Conservation (phyloP, 805 yeast species). For the Lachancea mirantina region DNA sequence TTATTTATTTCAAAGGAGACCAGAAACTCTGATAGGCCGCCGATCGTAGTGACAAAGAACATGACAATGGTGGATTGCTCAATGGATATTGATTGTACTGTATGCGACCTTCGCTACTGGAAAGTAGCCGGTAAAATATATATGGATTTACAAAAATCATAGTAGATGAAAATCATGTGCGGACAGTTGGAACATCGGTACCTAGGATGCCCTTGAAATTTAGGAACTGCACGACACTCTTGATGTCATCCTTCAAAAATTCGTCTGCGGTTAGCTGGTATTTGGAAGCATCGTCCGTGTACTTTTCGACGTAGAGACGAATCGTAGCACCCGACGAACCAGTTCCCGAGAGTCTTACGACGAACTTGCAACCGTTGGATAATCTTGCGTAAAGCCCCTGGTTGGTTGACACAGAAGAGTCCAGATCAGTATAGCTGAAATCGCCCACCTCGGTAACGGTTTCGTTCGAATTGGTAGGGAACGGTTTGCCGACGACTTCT, state of each 20-base stretch:
- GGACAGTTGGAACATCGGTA: constrained; percentile 82
- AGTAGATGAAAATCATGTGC: constrained; percentile 57
- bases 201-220: constrained; percentile 69
- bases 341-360: constrained; percentile 90
- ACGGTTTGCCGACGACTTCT: constrained; percentile 44
- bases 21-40: too few species aligned
- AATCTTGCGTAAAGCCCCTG: constrained; percentile 87
- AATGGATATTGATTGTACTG: too few species aligned
- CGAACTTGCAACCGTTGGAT: constrained; percentile 73
- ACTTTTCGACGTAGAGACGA: constrained; percentile 83
- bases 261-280: constrained; percentile 53
- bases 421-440: constrained; percentile 88
- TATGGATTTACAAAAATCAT: too few species aligned
- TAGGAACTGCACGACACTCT: constrained; percentile 58
- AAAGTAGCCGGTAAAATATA: too few species aligned
- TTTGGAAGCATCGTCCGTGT: constrained; percentile 50
- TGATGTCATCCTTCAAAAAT: constrained; percentile 57
- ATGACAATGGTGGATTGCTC: too few species aligned
- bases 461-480: constrained; percentile 40
- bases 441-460: constrained; percentile 73
- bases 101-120: too few species aligned
- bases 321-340: constrained; percentile 98
- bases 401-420: constrained; percentile 78
- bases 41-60: too few species aligned
- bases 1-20: too few species aligned